Evolutionary conservation across 108 stramenopile genomes (phyloP).

Genomic region (Mediolabrus comicus): DNA sequence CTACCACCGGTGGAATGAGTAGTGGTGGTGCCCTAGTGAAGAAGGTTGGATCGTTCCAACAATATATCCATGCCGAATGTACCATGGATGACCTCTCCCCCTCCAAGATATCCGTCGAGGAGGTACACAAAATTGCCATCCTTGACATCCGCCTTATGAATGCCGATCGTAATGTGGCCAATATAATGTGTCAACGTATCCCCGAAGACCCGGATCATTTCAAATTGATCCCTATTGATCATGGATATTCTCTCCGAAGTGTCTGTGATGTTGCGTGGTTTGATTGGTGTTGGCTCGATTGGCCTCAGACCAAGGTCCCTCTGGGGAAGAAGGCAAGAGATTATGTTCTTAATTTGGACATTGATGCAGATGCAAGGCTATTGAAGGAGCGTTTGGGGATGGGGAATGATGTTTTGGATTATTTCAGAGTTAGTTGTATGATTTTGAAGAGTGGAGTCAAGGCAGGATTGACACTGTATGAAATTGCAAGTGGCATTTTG

Average conservation of each 20-base stretch:
- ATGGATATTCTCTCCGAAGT: constrained; percentile 94
- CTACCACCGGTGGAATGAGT: background rate
- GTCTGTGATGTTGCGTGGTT: constrained; percentile 94
- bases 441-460: constrained; percentile 75
- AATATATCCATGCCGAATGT: constrained; percentile 85
- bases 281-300: constrained; percentile 99
- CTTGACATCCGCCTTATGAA: constrained; percentile 97
- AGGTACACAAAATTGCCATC: constrained; percentile 97
- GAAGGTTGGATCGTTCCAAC: constrained; percentile 96
- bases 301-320: constrained; percentile 91
- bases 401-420: constrained; percentile 66
- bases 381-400: constrained; percentile 70
- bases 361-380: constrained; percentile 71
- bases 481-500: constrained; percentile 77
- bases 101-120: constrained; percentile 76
- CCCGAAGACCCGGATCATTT: constrained; percentile 65
- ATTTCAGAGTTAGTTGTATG: constrained; percentile 68
- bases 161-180: constrained; percentile 95
- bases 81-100: constrained; percentile 92
- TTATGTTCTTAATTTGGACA: constrained; percentile 72
- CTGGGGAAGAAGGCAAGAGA: constrained; percentile 58
- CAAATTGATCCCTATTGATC: constrained; percentile 96
- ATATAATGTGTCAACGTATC: constrained; percentile 84
- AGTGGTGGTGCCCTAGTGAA: constrained; percentile 22
- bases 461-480: constrained; percentile 75